These are phyloP conservation scores for Aureobasidium namibiae DNA, from an alignment of 2,329 filamentous ascomycete genomes.

Conservation along the genomic window DNA sequence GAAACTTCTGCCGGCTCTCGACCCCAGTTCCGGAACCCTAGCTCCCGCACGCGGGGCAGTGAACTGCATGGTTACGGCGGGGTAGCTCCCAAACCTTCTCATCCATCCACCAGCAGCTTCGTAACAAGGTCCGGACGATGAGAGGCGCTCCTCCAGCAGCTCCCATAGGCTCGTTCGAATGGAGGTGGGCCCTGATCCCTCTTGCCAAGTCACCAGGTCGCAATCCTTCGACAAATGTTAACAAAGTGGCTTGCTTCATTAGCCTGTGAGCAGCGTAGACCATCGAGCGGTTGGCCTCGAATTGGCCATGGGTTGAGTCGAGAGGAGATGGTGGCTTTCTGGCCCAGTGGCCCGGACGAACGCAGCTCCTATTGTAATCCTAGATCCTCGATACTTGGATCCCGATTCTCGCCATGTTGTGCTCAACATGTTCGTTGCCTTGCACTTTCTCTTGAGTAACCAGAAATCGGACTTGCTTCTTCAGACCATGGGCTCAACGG, in stretches of 20 bases:
- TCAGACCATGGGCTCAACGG: neutral
- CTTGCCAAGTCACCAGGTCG: conserved; percentile 4
- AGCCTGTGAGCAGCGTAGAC: neutral
- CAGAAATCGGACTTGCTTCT: neutral
- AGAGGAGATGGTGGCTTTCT: neutral
- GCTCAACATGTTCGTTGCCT: neutral
- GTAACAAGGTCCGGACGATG: neutral
- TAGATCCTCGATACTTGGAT: no score
- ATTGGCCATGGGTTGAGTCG: neutral
- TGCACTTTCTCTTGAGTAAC: neutral
- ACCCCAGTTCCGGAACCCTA: neutral
- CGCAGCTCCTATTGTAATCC: neutral
- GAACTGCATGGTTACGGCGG: neutral
- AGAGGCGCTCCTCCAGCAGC: neutral
- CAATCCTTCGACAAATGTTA: neutral
- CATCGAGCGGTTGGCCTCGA: neutral
- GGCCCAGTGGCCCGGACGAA: neutral
- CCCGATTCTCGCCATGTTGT: neutral
- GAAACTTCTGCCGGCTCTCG: neutral
- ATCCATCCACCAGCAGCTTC: neutral
- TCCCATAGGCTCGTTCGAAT: conserved; percentile 14
- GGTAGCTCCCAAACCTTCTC: conserved; percentile 1
- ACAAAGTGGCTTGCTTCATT: neutral
- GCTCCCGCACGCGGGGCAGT: conserved; percentile 6
- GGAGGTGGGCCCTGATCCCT: neutral